Evolutionary conservation across 2,329 filamentous ascomycete genomes (phyloP), one percentile per base, ranked within the genome.

Genomic region (Diplodia corticola): DNA sequence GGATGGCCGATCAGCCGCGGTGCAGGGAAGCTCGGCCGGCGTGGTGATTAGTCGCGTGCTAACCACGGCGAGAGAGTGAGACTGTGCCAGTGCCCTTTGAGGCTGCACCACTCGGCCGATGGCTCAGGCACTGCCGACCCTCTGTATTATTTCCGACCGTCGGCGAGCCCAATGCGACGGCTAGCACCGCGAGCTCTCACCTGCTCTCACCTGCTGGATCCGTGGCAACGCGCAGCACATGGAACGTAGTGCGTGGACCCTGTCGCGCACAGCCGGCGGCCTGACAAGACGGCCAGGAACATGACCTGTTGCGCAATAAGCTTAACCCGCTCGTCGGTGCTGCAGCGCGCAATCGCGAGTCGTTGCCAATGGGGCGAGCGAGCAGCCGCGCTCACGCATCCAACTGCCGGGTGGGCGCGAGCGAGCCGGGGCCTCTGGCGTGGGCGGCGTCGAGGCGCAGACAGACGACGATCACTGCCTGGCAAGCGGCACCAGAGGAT

Each of bases 1-100:
- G 55, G n/a, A 60, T 48, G 55, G 55, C n/a, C 55, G 40, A 60
- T 60, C 55, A 60, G 57, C 57, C 57, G 40, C 57, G 6, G 9
- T 5, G 57, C 57, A 49, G 28, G 26, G 57, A 12, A 17, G 50
- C 50, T 51, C 48, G 46, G n/a, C 46, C 46, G 50, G 53, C 30
- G 30, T 17, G 30, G 20, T 44, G 22, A 44, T 44, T 61, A 49
- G 57, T 24, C 12, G 57, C 40, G 44, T 35, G 40, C n/a, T 33
- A 37, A 61, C 6, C 22, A 46, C 3, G 33, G 37, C 22, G 20
- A 20, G 37, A 24, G n/a, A n/a, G n/a, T n/a, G n/a, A n/a, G n/a
- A n/a, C n/a, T n/a, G n/a, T n/a, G n/a, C n/a, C 55, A 13, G 22
- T 22, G 37, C 37, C 55, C 37, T 48, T 59, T 46, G 55, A 20